A percentile compares a stretch with the other conserved stretches of the same genome.
Evolutionary conservation across 768 basidiomycete genomes (phyloP).

Genomic region (Collybia sordida): DNA sequence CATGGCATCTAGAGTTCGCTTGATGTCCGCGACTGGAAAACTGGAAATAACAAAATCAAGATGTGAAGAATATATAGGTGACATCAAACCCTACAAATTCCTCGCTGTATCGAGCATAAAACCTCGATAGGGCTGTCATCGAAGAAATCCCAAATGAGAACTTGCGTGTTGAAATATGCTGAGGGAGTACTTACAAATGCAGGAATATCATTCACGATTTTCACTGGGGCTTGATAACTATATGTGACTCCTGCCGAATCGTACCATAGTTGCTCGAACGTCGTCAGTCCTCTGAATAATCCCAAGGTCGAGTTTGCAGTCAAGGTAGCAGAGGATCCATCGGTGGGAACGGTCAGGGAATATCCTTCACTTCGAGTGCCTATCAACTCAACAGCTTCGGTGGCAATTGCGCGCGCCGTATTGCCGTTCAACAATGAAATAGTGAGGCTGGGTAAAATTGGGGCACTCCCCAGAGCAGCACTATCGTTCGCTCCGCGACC

Average conservation of each 20-base stretch:
- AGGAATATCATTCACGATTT: slow-evolving; percentile 58
- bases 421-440: slow-evolving; percentile 34
- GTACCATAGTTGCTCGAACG: slow-evolving; percentile 74
- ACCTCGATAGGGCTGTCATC: slow-evolving; percentile 64
- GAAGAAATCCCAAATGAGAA: background rate
- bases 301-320: slow-evolving; percentile 66
- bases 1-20: slow-evolving; percentile 75
- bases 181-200: slow-evolving; percentile 50
- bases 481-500: slow-evolving; percentile 56
- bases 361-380: slow-evolving; percentile 60
- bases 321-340: slow-evolving; percentile 54
- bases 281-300: slow-evolving; percentile 71
- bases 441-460: slow-evolving; percentile 40
- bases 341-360: slow-evolving; percentile 49
- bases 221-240: slow-evolving; percentile 53
- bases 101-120: slow-evolving; percentile 81
- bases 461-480: slow-evolving; percentile 34
- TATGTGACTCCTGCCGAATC: slow-evolving; percentile 46
- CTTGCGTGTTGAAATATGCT: background rate
- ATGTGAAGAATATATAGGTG: background rate
- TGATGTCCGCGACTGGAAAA: slow-evolving; percentile 63
- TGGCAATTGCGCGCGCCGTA: slow-evolving; percentile 43
- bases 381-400: slow-evolving; percentile 50
- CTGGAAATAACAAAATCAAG: slow-evolving; percentile 24
- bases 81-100: slow-evolving; percentile 60